phyloP scores from a whole-genome alignment of 192 early-diverging fungal genomes.

The Haplosporangium gracile region DNA sequence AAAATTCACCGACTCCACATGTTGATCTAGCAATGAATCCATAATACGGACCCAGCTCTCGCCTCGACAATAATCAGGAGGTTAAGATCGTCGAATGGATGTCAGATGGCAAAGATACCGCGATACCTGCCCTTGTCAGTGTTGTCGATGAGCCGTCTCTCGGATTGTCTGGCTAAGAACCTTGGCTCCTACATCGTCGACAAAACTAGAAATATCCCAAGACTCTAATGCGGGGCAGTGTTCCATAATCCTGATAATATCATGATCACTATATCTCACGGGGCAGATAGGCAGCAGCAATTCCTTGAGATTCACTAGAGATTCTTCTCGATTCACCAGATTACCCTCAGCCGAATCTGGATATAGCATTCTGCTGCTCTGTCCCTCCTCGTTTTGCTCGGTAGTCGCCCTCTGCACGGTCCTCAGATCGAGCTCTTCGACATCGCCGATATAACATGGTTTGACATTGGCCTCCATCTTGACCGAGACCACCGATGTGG shows the following conservation, averaged over 20 bases:
- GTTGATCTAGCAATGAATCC: not conserved
- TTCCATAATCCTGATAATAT: not conserved
- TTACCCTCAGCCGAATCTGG: not conserved
- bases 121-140: not conserved
- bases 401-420: not conserved
- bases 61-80: not conserved
- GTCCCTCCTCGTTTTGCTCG: not conserved
- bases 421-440: not conserved
- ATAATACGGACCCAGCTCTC: not conserved
- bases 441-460: not conserved
- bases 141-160: not conserved
- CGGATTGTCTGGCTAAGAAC: not conserved
- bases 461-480: not conserved
- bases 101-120: not conserved
- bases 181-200: not conserved
- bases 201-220: not conserved
- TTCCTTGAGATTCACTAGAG: not conserved
- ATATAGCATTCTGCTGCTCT: not conserved
- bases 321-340: not conserved
- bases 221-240: not conserved
- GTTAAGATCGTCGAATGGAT: not conserved
- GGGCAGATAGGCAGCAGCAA: not conserved
- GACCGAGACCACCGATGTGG: not conserved
- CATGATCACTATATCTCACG: not conserved
- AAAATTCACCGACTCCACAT: not conserved